Evolutionary conservation across 306 rosid species (phyloP).

Genomic region (Argentina anserina): DNA sequence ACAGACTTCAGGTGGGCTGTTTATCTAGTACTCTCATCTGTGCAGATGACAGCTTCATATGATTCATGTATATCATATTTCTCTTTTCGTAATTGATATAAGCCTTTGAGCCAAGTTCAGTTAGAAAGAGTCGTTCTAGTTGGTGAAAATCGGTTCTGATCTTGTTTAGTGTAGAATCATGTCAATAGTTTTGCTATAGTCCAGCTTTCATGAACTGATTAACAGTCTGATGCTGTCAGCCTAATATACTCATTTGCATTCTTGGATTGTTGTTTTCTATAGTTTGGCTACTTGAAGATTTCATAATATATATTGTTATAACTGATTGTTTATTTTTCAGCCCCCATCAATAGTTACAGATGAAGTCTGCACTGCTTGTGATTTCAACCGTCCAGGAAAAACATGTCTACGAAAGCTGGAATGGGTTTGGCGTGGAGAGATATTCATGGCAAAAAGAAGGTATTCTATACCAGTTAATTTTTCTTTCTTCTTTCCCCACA

Average conservation of each 20-base stretch:
- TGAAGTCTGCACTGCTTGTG: constrained; percentile 98
- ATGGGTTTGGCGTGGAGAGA: constrained; percentile 99
- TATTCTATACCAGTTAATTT: constrained; percentile 1
- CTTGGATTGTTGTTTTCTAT: constrained; percentile 4
- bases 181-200: background rate
- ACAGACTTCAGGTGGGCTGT: constrained; percentile 90
- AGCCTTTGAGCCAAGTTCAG: background rate
- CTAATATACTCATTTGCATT: background rate
- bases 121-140: background rate
- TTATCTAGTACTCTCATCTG: constrained; percentile 8
- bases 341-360: constrained; percentile 94
- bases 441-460: constrained; percentile 86
- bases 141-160: background rate
- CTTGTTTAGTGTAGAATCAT: background rate
- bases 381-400: constrained; percentile 94
- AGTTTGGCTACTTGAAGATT: background rate
- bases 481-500: background rate
- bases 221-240: background rate
- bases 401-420: constrained; percentile 94
- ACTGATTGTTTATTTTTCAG: constrained; percentile 47
- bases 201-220: background rate
- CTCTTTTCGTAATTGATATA: background rate
- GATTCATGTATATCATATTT: background rate
- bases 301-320: background rate
- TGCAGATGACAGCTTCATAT: constrained; percentile 6